These are phyloP conservation scores for Tuber magnatum DNA, from an alignment of 495 filamentous ascomycete species.

Conservation along the genomic window DNA sequence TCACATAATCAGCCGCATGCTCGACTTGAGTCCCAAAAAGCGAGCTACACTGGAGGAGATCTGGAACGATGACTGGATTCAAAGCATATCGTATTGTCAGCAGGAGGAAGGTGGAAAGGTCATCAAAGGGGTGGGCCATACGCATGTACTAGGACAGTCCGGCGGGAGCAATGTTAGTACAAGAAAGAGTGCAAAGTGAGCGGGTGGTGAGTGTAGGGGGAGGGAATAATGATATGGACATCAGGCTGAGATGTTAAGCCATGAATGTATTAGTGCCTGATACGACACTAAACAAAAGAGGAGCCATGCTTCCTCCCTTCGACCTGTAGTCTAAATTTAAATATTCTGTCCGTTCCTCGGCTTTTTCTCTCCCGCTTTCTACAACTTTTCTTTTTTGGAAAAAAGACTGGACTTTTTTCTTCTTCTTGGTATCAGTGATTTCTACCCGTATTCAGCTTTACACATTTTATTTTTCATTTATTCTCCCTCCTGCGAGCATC, in stretches of 20 bases:
- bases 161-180: constrained; percentile 29
- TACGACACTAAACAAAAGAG: background rate
- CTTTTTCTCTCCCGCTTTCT: background rate
- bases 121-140: constrained; percentile 51
- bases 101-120: constrained; percentile 56
- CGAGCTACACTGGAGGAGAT: constrained; percentile 80
- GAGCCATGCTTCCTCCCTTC: background rate
- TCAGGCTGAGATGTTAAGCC: background rate
- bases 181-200: constrained; percentile 32
- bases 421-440: background rate
- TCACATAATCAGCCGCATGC: constrained; percentile 84
- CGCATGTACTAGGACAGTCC: constrained; percentile 45
- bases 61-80: constrained; percentile 82
- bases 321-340: too few relatives aligned
- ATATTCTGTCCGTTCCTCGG: background rate
- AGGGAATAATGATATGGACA: background rate
- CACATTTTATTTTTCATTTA: constrained; percentile 3
- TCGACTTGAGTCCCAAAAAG: constrained; percentile 77
- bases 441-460: background rate
- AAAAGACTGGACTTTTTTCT: background rate
- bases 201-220: background rate
- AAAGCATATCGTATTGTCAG: constrained; percentile 56
- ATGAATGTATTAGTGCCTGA: background rate
- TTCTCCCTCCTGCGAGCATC: background rate
- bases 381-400: background rate